These are phyloP conservation scores for Craterostigma plantagineum DNA, from an alignment of 257 asterid species.

Conservation along the genomic window DNA sequence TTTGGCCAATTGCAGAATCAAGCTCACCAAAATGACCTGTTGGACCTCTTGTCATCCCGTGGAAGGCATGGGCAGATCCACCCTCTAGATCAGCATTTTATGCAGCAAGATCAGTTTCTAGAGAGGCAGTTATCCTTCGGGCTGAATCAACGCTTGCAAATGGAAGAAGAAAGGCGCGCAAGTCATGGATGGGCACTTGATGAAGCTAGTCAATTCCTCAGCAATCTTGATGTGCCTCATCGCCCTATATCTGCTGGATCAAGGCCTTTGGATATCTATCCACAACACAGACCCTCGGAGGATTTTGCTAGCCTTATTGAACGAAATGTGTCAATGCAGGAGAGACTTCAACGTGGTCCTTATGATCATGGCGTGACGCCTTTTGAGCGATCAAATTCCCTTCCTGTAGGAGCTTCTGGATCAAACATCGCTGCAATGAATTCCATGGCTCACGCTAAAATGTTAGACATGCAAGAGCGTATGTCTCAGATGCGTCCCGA, in stretches of 20 bases:
- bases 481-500: no score
- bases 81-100: constrained; percentile 63
- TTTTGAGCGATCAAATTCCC: no score
- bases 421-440: constrained; percentile 26
- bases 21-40: constrained; percentile 45
- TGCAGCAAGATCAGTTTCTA: constrained; percentile 67
- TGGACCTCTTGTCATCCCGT: constrained; percentile 55
- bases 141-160: constrained; percentile 62
- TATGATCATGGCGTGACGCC: constrained; percentile 18
- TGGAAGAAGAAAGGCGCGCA: constrained; percentile 69
- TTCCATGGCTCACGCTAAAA: constrained; percentile 52
- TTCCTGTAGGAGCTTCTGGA: no score
- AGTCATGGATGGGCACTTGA: no score
- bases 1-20: constrained; percentile 53
- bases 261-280: constrained; percentile 45
- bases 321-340: constrained; percentile 48
- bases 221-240: constrained; percentile 37
- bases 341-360: constrained; percentile 55
- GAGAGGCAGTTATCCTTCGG: constrained; percentile 71
- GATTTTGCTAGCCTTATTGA: constrained; percentile 62
- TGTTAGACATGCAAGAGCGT: no score
- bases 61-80: constrained; percentile 71
- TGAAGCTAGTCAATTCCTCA: constrained; percentile 58
- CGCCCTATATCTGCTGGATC: constrained; percentile 44
- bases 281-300: constrained; percentile 48